Percentiles rank a stretch among this genome's conserved stretches.
These are phyloP conservation scores for Tylopilus orsonianus DNA, from an alignment of 1,284 basidiomycete genomes.

Conservation along the genomic window DNA sequence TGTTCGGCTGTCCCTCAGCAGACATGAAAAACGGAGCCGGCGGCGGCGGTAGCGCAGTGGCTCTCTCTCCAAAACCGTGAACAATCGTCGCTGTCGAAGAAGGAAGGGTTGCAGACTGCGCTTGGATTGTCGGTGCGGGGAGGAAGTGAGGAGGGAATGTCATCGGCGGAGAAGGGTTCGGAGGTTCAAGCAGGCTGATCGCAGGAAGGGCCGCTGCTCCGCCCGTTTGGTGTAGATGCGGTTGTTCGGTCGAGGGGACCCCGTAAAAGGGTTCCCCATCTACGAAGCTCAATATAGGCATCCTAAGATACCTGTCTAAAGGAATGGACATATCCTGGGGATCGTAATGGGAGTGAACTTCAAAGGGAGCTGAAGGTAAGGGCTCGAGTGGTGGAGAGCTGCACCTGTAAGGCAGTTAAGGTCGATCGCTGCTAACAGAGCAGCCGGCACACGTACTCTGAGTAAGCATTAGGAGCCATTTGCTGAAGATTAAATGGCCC, in stretches of 20 bases:
- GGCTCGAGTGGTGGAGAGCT: not conserved
- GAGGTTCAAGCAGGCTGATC: not conserved
- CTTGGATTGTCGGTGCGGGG: not conserved
- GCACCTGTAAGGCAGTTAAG: not conserved
- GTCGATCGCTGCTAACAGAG: not conserved
- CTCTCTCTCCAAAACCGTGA: not conserved
- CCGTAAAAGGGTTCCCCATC: not conserved
- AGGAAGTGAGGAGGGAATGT: not conserved
- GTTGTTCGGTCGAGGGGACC: not conserved
- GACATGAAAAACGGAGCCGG: too few relatives aligned
- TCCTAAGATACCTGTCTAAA: not conserved
- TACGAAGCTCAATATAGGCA: not conserved
- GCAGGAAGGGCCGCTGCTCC: not conserved
- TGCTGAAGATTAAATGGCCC: too few relatives aligned
- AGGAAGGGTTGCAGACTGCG: not conserved
- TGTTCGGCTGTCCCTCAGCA: too few relatives aligned
- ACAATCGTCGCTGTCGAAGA: not conserved
- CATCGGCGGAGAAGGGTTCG: not conserved
- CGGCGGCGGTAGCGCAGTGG: not conserved
- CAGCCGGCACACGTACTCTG: conserved; percentile 8
- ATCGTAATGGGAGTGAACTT: not conserved
- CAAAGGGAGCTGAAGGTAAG: not conserved
- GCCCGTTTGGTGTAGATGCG: not conserved
- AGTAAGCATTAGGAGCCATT: not conserved
- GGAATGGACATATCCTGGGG: not conserved